Percentiles rank a stretch among this genome's conserved stretches.
phyloP scores from a whole-genome alignment of 495 filamentous ascomycete species.

The Aspergillus conjunctus region DNA sequence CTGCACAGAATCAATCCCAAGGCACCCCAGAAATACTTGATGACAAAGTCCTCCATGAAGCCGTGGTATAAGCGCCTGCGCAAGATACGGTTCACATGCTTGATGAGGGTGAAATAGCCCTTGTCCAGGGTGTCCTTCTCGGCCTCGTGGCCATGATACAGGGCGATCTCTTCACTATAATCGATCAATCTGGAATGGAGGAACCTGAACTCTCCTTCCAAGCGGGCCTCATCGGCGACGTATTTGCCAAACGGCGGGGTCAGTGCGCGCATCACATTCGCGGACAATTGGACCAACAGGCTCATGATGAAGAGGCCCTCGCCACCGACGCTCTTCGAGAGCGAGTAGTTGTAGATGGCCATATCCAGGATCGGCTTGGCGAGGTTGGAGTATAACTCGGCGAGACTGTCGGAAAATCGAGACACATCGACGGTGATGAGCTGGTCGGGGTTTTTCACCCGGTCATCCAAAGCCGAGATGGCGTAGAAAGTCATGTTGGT shows the following conservation, averaged over 20 bases:
- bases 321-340: slow-evolving; percentile 90
- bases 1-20: slow-evolving; percentile 92
- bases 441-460: slow-evolving; percentile 98
- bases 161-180: slow-evolving; percentile 89
- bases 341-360: slow-evolving; percentile 90
- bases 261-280: slow-evolving; percentile 87
- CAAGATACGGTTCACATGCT: slow-evolving; percentile 96
- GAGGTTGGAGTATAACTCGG: slow-evolving; percentile 95
- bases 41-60: slow-evolving; percentile 98
- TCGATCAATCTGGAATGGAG: slow-evolving; percentile 94
- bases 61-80: slow-evolving; percentile 88
- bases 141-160: slow-evolving; percentile 90
- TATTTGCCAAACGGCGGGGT: slow-evolving; percentile 99
- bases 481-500: slow-evolving; percentile 97
- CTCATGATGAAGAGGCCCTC: slow-evolving; percentile 95
- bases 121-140: slow-evolving; percentile 98
- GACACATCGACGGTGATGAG: slow-evolving; percentile 95
- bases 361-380: slow-evolving; percentile 95
- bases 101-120: slow-evolving; percentile 97
- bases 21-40: slow-evolving; percentile 99
- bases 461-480: slow-evolving; percentile 90
- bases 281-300: slow-evolving; percentile 87
- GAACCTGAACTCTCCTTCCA: slow-evolving; percentile 96
- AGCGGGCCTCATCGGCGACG: slow-evolving; percentile 90
- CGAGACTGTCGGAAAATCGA: slow-evolving; percentile 91